Conservation (phyloP, 2,329 filamentous ascomycete species). For the Xylaria sp. region DNA sequence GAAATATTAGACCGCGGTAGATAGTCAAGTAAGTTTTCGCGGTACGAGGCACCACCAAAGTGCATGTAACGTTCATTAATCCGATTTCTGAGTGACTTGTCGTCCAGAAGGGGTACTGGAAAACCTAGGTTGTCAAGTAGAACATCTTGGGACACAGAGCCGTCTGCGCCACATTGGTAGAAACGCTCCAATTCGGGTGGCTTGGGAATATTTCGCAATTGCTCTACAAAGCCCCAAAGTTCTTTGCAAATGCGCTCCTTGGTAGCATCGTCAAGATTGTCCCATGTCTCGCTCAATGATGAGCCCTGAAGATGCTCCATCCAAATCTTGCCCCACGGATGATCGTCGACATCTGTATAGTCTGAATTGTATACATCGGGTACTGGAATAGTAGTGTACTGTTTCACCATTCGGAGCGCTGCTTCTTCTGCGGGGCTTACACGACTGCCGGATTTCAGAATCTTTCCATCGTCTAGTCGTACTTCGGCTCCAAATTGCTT, state of each 20-base stretch:
- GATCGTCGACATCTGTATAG: neutral
- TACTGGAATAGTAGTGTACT: slow-evolving; percentile 16
- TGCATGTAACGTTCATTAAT: slow-evolving; percentile 17
- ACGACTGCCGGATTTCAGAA: slow-evolving; percentile 4
- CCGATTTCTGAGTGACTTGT: neutral
- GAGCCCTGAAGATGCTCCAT: slow-evolving; percentile 7
- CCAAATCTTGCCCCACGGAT: neutral
- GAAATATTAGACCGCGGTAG: neutral
- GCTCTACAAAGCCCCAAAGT: slow-evolving; percentile 19
- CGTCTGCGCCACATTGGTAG: slow-evolving; percentile 18
- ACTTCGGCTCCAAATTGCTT: slow-evolving; percentile 16
- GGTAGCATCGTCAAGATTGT: neutral
- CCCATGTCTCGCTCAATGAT: slow-evolving; percentile 2
- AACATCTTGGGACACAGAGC: neutral
- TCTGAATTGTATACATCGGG: slow-evolving; percentile 2
- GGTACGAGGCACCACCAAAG: neutral
- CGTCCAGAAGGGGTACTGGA: neutral
- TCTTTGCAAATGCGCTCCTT: slow-evolving; percentile 21
- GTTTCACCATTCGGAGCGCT: slow-evolving; percentile 12
- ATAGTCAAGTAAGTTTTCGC: slow-evolving; percentile 1
- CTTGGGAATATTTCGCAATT: slow-evolving; percentile 16
- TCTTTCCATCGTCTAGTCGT: neutral
- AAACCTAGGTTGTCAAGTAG: too few species aligned
- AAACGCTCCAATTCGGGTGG: neutral
- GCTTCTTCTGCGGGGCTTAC: slow-evolving; percentile 11